These are phyloP conservation scores for Pythium brassicae DNA, from an alignment of 352 stramenopile genomes.

Conservation along the genomic window DNA sequence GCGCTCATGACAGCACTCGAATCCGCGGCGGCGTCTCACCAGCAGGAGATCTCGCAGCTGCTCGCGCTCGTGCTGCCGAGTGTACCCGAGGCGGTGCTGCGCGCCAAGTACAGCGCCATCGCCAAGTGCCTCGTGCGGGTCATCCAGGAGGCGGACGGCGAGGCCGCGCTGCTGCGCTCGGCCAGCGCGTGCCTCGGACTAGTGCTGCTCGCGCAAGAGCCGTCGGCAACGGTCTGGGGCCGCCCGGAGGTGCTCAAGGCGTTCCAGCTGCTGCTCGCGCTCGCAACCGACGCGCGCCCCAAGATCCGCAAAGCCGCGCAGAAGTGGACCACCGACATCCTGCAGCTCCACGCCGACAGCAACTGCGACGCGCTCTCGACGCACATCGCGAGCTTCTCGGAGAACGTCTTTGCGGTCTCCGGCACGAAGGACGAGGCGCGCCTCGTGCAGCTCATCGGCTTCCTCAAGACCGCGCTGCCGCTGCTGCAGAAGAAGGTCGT, in stretches of 20 bases:
- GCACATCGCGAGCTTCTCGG: conserved; percentile 82
- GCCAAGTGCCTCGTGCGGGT: conserved; percentile 66
- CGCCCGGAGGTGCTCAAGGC: conserved; percentile 65
- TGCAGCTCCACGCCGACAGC: conserved; percentile 63
- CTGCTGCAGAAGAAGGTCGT: conserved; percentile 81
- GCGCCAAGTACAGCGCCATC: conserved; percentile 72
- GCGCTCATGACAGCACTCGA: conserved; percentile 86
- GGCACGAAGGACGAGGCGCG: conserved; percentile 69
- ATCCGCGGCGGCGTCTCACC: conserved; percentile 60
- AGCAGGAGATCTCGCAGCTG: conserved; percentile 74
- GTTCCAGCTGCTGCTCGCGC: conserved; percentile 75
- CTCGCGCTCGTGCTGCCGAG: conserved; percentile 72
- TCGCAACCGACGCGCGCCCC: conserved; percentile 72
- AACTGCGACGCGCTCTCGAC: conserved; percentile 79
- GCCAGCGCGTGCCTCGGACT: conserved; percentile 59
- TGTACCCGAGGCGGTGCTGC: conserved; percentile 69
- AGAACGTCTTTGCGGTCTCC: conserved; percentile 71
- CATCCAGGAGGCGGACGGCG: conserved; percentile 61
- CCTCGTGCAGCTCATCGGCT: conserved; percentile 74
- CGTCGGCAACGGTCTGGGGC: conserved; percentile 49
- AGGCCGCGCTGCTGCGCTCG: conserved; percentile 59
- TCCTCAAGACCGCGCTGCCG: conserved; percentile 73
- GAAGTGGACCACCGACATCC: conserved; percentile 67
- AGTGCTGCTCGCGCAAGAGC: conserved; percentile 67
- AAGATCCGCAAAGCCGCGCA: conserved; percentile 84